Percentiles rank a stretch among this genome's conserved stretches.
Evolutionary conservation across 1,284 basidiomycete genomes (phyloP).

Genomic region (Schizophyllum commune): DNA sequence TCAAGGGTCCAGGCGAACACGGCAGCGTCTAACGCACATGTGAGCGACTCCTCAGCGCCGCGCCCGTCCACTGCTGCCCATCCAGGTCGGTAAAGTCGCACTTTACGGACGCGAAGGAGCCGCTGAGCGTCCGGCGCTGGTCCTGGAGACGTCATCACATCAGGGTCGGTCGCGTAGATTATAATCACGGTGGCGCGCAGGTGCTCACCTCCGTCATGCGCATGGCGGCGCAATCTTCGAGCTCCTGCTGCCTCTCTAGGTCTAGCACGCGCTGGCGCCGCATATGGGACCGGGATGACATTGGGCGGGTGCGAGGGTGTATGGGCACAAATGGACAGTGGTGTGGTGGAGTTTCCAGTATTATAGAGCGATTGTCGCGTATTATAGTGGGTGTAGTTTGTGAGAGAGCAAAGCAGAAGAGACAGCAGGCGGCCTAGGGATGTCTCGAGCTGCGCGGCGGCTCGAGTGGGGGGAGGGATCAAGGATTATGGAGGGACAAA

Average conservation of each 20-base stretch:
- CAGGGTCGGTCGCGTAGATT: background rate
- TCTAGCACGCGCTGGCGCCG: constrained; percentile 29
- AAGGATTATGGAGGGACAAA: background rate
- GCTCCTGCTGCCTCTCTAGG: constrained; percentile 34
- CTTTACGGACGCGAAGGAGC: constrained; percentile 36
- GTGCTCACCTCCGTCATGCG: constrained; percentile 38
- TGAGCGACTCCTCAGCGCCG: constrained; percentile 10
- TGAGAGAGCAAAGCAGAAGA: background rate
- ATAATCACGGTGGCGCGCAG: background rate
- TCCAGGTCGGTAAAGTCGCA: constrained; percentile 42
- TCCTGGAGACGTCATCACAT: constrained; percentile 21
- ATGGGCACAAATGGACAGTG: constrained; percentile 10
- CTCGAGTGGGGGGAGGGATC: background rate
- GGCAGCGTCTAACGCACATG: constrained; percentile 4
- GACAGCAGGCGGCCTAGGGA: background rate
- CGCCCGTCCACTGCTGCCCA: constrained; percentile 34
- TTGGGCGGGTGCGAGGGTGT: constrained; percentile 17
- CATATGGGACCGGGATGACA: constrained; percentile 21
- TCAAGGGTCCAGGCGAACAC: background rate
- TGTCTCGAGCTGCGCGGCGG: background rate
- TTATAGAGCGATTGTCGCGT: background rate
- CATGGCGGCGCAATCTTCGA: constrained; percentile 40
- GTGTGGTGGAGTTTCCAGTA: background rate
- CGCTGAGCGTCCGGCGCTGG: constrained; percentile 28
- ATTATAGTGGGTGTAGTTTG: background rate